Evolutionary conservation across 78 protist genomes (phyloP).

Genomic region (Dictyostelium firmibasis): DNA sequence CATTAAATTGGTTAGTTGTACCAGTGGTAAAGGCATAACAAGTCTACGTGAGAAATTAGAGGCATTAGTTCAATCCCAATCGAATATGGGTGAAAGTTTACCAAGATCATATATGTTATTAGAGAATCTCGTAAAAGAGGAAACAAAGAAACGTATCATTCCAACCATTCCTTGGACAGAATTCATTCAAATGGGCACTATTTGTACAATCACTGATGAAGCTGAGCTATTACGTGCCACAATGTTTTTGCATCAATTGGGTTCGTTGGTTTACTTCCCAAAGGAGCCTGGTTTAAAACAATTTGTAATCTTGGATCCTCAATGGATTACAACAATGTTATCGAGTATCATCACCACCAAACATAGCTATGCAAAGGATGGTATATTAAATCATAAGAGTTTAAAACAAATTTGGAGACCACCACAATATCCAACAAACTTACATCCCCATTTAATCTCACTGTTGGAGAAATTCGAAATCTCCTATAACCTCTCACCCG

Average conservation of each 20-base stretch:
- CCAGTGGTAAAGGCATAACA: slow-evolving; percentile 62
- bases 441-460: slow-evolving; percentile 66
- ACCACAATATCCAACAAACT: slow-evolving; percentile 72
- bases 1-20: slow-evolving; percentile 57
- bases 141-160: slow-evolving; percentile 50
- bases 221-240: slow-evolving; percentile 70
- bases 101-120: slow-evolving; percentile 72
- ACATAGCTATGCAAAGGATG: slow-evolving; percentile 67
- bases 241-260: slow-evolving; percentile 65
- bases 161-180: slow-evolving; percentile 76
- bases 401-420: slow-evolving; percentile 81
- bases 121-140: slow-evolving; percentile 73
- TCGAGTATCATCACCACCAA: slow-evolving; percentile 67
- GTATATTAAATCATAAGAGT: slow-evolving; percentile 58
- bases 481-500: slow-evolving; percentile 29
- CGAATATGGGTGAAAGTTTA: slow-evolving; percentile 73
- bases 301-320: slow-evolving; percentile 79
- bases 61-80: slow-evolving; percentile 22
- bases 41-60: slow-evolving; percentile 55
- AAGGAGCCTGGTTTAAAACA: slow-evolving; percentile 66
- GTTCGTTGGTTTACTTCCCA: slow-evolving; percentile 73
- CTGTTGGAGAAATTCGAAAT: slow-evolving; percentile 81
- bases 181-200: slow-evolving; percentile 56
- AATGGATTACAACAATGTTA: slow-evolving; percentile 73
- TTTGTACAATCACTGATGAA: slow-evolving; percentile 76